phyloP scores from a whole-genome alignment of 768 basidiomycete genomes.

The Boletellus sp. region DNA sequence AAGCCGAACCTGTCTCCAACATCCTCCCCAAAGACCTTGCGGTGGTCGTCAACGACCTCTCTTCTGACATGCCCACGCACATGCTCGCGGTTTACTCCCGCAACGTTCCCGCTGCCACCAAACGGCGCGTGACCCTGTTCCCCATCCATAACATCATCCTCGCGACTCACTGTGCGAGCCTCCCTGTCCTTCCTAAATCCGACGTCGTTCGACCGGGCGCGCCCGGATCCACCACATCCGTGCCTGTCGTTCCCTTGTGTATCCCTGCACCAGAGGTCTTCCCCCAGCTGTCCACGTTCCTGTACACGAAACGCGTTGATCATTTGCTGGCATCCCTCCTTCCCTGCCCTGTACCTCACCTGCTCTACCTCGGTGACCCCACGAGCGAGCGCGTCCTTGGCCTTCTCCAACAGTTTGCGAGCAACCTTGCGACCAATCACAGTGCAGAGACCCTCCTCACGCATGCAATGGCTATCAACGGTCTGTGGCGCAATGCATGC shows the following conservation, averaged over 20 bases:
- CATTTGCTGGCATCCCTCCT: slow-evolving; percentile 60
- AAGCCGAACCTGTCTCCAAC: slow-evolving; percentile 15
- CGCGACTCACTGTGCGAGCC: slow-evolving; percentile 28
- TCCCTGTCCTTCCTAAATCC: slow-evolving; percentile 22
- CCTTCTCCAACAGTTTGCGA: slow-evolving; percentile 15
- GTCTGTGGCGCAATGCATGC: slow-evolving; percentile 50
- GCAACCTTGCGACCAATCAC: slow-evolving; percentile 12
- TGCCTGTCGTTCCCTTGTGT: slow-evolving; percentile 68
- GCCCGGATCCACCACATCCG: slow-evolving; percentile 18
- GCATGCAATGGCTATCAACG: slow-evolving; percentile 37
- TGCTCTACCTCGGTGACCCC: slow-evolving; percentile 25
- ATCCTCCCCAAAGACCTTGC: slow-evolving; percentile 30
- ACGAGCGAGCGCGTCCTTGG: slow-evolving; percentile 9
- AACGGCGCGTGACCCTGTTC: slow-evolving; percentile 32
- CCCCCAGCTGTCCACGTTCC: slow-evolving; percentile 56
- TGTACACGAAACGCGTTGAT: slow-evolving; percentile 64
- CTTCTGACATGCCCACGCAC: slow-evolving; percentile 31
- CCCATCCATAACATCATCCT: slow-evolving; percentile 38
- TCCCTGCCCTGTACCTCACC: slow-evolving; percentile 37
- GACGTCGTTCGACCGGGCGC: slow-evolving; percentile 8
- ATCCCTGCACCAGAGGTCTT: slow-evolving; percentile 73
- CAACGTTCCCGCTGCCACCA: slow-evolving; percentile 19
- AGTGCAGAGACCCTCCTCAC: slow-evolving; percentile 31
- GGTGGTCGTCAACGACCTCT: slow-evolving; percentile 26
- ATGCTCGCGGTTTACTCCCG: slow-evolving; percentile 31